Evolutionary conservation across 129 eudicot genomes (phyloP).

Genomic region (Flaveria sonorensis): DNA sequence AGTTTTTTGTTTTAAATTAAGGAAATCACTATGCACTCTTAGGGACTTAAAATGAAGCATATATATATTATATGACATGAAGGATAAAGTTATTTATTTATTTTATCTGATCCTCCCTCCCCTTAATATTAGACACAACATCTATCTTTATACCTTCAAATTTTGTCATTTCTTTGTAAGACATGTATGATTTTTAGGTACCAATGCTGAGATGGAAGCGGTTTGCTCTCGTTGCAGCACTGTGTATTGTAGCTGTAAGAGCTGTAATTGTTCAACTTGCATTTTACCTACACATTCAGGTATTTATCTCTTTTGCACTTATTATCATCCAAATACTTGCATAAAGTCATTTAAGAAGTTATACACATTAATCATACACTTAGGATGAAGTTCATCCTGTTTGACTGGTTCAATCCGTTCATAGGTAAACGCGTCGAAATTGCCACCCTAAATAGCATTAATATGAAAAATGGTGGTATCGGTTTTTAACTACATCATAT

Average conservation of each 20-base stretch:
- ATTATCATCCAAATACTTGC: not conserved
- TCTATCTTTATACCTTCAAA: not conserved
- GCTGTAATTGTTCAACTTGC: slow-evolving; percentile 96
- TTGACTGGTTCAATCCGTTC: not conserved
- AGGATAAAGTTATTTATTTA: not conserved
- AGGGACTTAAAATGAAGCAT: not conserved
- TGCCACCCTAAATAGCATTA: not conserved
- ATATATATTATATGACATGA: not conserved
- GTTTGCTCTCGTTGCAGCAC: slow-evolving; percentile 87
- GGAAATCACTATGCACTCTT: not conserved
- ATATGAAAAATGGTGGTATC: too few species aligned
- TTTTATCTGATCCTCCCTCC: not conserved
- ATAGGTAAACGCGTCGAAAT: not conserved
- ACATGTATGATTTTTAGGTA: slow-evolving; percentile 43
- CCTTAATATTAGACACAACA: not conserved
- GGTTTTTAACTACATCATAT: too few species aligned
- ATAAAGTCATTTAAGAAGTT: not conserved
- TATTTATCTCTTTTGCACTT: slow-evolving; percentile 16
- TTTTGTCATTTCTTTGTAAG: slow-evolving; percentile 7
- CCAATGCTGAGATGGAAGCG: slow-evolving; percentile 96
- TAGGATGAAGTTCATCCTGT: not conserved
- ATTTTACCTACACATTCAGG: slow-evolving; percentile 91
- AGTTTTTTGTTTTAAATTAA: not conserved
- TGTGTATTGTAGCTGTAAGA: slow-evolving; percentile 92
- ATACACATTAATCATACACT: not conserved